A percentile compares a stretch with the other conserved stretches of the same genome.
Conservation (phyloP, 2,329 filamentous ascomycete species). For the Teratosphaeria zuluensis region DNA sequence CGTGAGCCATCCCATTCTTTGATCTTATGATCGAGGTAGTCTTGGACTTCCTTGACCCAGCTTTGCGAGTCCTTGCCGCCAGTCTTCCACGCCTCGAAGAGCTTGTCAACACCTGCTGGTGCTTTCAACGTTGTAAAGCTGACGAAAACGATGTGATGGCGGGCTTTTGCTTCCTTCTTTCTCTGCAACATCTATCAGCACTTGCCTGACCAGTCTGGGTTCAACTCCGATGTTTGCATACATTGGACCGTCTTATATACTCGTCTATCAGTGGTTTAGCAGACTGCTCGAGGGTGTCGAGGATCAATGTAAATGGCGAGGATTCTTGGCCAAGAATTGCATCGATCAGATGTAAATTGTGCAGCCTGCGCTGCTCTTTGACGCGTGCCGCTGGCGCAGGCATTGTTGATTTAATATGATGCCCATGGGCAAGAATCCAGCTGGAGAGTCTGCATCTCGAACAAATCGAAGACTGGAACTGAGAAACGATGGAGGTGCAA, state of each 20-base stretch:
- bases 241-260: slow-evolving; percentile 66
- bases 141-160: slow-evolving; percentile 55
- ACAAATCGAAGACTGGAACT: neutral
- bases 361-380: slow-evolving; percentile 24
- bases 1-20: neutral
- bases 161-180: slow-evolving; percentile 29
- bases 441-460: neutral
- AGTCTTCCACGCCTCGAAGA: slow-evolving; percentile 39
- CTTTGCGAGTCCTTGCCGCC: slow-evolving; percentile 13
- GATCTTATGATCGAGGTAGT: neutral
- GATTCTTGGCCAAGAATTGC: slow-evolving; percentile 71
- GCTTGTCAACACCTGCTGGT: slow-evolving; percentile 55
- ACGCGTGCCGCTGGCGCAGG: neutral
- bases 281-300: slow-evolving; percentile 78
- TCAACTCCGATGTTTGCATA: slow-evolving; percentile 22
- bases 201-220: neutral
- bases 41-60: slow-evolving; percentile 22
- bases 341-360: slow-evolving; percentile 74
- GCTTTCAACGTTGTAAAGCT: slow-evolving; percentile 65
- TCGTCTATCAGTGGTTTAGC: slow-evolving; percentile 61
- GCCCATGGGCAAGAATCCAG: neutral
- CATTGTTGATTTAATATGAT: neutral
- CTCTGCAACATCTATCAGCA: neutral
- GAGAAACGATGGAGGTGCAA: neutral
- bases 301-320: slow-evolving; percentile 75